Base-by-base conservation (phyloP, 768 basidiomycete genomes). In the Serendipita sp. region DNA sequence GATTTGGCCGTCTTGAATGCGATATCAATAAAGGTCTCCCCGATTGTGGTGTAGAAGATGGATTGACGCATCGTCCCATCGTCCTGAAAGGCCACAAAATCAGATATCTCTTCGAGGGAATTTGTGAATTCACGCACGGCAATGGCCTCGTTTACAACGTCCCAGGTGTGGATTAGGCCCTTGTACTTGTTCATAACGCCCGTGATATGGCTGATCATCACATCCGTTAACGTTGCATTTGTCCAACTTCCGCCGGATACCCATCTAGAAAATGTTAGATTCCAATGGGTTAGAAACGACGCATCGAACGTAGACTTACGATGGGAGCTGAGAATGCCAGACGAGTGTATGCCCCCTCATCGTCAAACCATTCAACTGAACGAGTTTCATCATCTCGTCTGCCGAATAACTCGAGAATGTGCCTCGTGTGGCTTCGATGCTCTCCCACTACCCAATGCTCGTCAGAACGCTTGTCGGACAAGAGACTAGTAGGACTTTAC, bases 71-170 rank as follows among this genome's bases (percentile, higher is more conserved):
- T 50, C 6, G 6, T 50, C 8, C 18, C 48, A 31, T 50, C 48
- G n/a, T 50, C 48, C 48, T 50, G 48, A 31, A 18, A 8, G 48
- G n/a, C 18, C 44, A 18, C 44, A 50, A n/a, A 50, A 50, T 18
- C 8, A 50, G 18, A 40, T 5, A 6, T 40, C 6, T 40, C 5
- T 40, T 40, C 37, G 37, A 13, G 37, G 44, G 44, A 18, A 45
- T 6, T 6, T 40, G 37, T 6, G 13, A 40, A 40, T 8, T 6
- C 29, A 50, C 48, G 6, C n/a, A 50, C 48, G 83, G 80, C 70
- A 83, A 84, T 69, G 76, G 83, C 1, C 79, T 84, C 65, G 75
- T 74, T 1, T 83, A 86, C 69, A 79, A 76, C 50, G 70, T 85
- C 3, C 82, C 83, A 50, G 48, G 48, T 50, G 16, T 50, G 48